A percentile compares a stretch with the other conserved stretches of the same genome.
These are phyloP conservation scores for Aspergillus thermomutatus DNA, from an alignment of 2,329 filamentous ascomycete species.

Conservation along the genomic window DNA sequence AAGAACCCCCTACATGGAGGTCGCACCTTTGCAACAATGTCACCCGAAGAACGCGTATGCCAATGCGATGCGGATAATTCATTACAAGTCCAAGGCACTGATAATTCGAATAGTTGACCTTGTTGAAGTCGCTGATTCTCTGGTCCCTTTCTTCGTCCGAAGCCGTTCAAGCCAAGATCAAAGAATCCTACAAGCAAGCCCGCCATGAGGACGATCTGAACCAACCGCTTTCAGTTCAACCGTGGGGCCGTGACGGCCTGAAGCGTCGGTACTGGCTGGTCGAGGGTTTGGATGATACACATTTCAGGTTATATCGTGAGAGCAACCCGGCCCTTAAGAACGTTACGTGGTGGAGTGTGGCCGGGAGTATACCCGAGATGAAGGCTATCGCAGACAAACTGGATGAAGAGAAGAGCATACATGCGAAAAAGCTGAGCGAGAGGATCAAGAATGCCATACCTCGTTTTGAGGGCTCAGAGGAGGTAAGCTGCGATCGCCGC, in stretches of 20 bases:
- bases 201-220: slow-evolving; percentile 76
- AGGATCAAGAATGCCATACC: slow-evolving; percentile 78
- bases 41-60: slow-evolving; percentile 73
- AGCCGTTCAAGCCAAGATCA: slow-evolving; percentile 73
- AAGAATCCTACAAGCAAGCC: slow-evolving; percentile 81
- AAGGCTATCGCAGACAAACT: slow-evolving; percentile 72
- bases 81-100: slow-evolving; percentile 5
- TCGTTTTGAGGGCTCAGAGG: slow-evolving; percentile 88
- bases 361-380: slow-evolving; percentile 84
- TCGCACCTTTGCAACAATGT: slow-evolving; percentile 78
- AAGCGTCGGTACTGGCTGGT: slow-evolving; percentile 92
- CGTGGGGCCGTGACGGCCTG: slow-evolving; percentile 85
- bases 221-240: slow-evolving; percentile 82
- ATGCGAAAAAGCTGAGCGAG: slow-evolving; percentile 72
- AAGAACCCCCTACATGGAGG: slow-evolving; percentile 80
- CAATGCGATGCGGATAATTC: slow-evolving; percentile 2
- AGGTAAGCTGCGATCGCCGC: slow-evolving; percentile 53
- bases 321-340: slow-evolving; percentile 75
- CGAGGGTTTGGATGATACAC: slow-evolving; percentile 89
- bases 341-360: slow-evolving; percentile 89
- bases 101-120: slow-evolving; percentile 60
- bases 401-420: slow-evolving; percentile 73
- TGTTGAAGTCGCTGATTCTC: slow-evolving; percentile 77
- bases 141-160: slow-evolving; percentile 92
- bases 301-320: slow-evolving; percentile 91